Percentiles rank a stretch among this genome's conserved stretches.
Evolutionary conservation across 108 stramenopile genomes (phyloP).

Genomic region (Aurantiochytrium sp.): DNA sequence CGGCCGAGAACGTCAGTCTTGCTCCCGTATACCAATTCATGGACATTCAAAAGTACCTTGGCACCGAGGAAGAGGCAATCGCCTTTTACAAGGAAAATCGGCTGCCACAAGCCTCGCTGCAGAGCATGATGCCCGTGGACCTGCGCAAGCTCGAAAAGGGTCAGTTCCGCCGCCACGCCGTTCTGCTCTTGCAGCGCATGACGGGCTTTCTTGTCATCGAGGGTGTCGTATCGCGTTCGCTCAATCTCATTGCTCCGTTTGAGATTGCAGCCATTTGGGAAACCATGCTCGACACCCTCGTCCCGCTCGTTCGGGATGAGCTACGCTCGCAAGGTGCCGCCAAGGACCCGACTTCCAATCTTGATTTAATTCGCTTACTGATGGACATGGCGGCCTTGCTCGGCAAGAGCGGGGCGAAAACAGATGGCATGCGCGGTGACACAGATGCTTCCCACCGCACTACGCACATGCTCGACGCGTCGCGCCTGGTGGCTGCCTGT

Average conservation of each 20-base stretch:
- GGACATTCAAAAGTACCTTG: conserved; percentile 9
- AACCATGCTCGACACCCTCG: neutral
- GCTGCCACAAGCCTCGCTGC: neutral
- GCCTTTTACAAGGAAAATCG: conserved; percentile 1
- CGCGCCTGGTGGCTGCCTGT: neutral
- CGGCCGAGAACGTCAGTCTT: neutral
- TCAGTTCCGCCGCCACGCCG: neutral
- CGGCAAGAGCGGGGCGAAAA: neutral
- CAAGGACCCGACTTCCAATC: neutral
- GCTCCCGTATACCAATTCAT: neutral
- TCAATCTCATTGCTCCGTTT: neutral
- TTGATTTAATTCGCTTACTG: neutral
- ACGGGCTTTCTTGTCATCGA: conserved; percentile 2
- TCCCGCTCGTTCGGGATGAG: neutral
- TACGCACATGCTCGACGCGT: neutral
- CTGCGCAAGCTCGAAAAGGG: neutral
- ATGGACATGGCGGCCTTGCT: neutral
- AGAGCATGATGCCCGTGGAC: neutral
- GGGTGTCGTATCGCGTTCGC: neutral
- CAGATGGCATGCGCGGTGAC: neutral
- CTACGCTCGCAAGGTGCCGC: neutral
- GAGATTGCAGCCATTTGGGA: neutral
- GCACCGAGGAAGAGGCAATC: neutral
- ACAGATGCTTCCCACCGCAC: neutral
- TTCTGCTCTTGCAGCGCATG: neutral